phyloP scores from a whole-genome alignment of 306 rosid species.

The Trifolium repens region DNA sequence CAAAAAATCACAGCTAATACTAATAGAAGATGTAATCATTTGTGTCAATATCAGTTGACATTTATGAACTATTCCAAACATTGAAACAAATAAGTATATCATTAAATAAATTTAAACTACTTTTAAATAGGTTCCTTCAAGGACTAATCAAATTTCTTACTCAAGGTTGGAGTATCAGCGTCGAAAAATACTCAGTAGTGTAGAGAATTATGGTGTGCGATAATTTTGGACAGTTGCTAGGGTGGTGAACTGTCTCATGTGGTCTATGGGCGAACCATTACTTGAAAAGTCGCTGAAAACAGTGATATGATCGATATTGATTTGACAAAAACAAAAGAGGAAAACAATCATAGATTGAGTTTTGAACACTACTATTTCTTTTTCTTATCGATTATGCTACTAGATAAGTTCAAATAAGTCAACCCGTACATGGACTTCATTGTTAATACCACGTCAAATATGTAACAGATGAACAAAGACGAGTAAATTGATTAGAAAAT shows the following conservation, averaged over 20 bases:
- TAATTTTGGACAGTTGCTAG: neutral
- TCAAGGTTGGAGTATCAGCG: neutral
- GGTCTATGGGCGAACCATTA: neutral
- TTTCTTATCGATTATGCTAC: neutral
- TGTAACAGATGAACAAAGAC: neutral
- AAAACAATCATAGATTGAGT: neutral
- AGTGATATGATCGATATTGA: neutral
- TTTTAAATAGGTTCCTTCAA: neutral
- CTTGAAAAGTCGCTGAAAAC: neutral
- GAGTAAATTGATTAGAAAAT: no score
- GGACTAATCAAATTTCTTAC: neutral
- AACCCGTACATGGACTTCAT: neutral
- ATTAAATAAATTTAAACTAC: neutral
- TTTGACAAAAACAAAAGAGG: neutral
- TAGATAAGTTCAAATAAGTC: no score
- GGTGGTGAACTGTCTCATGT: neutral
- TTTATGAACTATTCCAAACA: no score
- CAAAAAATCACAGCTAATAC: neutral
- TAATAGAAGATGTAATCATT: no score
- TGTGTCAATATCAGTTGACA: no score
- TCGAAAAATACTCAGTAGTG: neutral
- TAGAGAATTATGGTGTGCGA: neutral
- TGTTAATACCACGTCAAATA: neutral
- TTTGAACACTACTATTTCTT: neutral
- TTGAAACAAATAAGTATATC: no score